Evolutionary conservation across 257 asterid genomes (phyloP), one percentile per base, ranked within the genome.

Genomic region (Ajuga chamaepitys): DNA sequence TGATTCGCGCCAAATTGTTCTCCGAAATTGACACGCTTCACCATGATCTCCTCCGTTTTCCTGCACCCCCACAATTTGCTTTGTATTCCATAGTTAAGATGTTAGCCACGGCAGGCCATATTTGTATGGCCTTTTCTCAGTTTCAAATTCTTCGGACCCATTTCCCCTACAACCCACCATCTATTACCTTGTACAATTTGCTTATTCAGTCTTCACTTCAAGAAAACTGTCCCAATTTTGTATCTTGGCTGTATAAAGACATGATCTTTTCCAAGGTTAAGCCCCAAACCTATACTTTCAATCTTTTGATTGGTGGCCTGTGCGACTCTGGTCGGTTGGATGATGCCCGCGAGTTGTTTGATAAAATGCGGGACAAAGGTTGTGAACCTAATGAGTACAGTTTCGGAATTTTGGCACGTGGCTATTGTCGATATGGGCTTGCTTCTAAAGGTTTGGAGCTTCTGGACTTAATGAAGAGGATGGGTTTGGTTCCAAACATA

Each of bases 341-440:
- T 12, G 91, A 84, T 62, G 99, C 99, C 42, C 83, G 85, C 26
- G 76, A 83, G 57, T 21, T 93, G 83, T 86, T 93, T 55, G 97
- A 86, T 58, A 83, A 63, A 84, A 89, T 93, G 99, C 70, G 21
- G 38, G 80, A 70, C 2, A 89, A 84, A 76, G 95, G 86, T 8
- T 87, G 96, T 70, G 75, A 62, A 51, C 97, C 97, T 47, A 87
- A 93, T 55, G 92, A 78, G 75, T 86, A 78, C 66, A 87, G 75
- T 58, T 93, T 84, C 18, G 97, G 95, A 30, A 80, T 93, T 72
- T 80, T 93, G 88, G 73, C 80, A 14, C 88, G 88, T n/a, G 99
- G 95, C 16, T 93, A 89, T 54, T 89, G 95, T 67, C 81, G 69
- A 44, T 59, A 56, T 20, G 90, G 95, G 28, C 77, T 83, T 73